These are phyloP conservation scores for Endoconidiophora laricicola DNA, from an alignment of 2,329 filamentous ascomycete species.

Conservation along the genomic window DNA sequence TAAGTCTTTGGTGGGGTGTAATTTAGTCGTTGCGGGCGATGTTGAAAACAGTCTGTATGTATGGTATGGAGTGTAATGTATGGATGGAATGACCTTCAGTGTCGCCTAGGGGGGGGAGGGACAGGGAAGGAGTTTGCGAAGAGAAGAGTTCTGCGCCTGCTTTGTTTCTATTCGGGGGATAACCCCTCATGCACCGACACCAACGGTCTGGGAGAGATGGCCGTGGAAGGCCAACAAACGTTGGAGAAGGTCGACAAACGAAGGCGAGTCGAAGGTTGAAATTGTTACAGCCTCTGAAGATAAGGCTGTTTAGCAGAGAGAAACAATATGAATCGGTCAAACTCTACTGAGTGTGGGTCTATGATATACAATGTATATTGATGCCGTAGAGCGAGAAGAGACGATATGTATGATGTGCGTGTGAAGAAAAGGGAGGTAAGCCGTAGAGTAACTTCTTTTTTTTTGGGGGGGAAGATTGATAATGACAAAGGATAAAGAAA, in stretches of 20 bases:
- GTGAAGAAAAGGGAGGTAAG: not conserved
- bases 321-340: too few relatives aligned
- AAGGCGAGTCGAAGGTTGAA: not conserved
- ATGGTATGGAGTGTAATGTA: too few relatives aligned
- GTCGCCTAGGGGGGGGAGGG: too few relatives aligned
- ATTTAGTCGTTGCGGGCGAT: too few relatives aligned
- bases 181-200: slow-evolving; percentile 10
- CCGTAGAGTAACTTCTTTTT: not conserved
- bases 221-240: slow-evolving; percentile 5
- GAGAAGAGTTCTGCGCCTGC: slow-evolving; percentile 9
- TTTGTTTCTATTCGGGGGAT: slow-evolving; percentile 10
- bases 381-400: too few relatives aligned
- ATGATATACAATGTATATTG: too few relatives aligned
- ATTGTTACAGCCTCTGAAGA: not conserved
- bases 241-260: not conserved
- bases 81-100: too few relatives aligned
- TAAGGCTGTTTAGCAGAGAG: too few relatives aligned
- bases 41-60: too few relatives aligned
- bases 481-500: not conserved
- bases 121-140: not conserved
- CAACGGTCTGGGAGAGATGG: slow-evolving; percentile 1
- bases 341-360: too few relatives aligned
- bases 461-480: not conserved
- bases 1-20: too few relatives aligned
- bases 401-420: not conserved